Evolutionary conservation across 208 protist genomes (phyloP).

Genomic region (Polymyxa betae): DNA sequence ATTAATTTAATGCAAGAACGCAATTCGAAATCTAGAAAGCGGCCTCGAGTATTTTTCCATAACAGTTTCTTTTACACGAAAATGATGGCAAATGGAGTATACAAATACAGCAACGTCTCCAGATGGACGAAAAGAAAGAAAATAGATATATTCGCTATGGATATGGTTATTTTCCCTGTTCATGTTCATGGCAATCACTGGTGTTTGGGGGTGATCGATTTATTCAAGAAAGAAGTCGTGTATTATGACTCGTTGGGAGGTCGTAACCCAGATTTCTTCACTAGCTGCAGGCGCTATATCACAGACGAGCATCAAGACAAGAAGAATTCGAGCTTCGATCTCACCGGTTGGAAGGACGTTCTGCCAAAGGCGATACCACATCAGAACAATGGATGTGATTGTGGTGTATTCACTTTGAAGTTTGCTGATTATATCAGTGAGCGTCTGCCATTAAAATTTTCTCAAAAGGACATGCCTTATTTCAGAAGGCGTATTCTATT

Average conservation of each 20-base stretch:
- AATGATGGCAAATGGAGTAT: not conserved
- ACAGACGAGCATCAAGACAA: conserved; percentile 22
- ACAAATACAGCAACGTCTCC: not conserved
- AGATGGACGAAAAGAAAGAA: conserved; percentile 26
- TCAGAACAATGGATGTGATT: conserved; percentile 43
- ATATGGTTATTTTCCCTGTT: conserved; percentile 34
- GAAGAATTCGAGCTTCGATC: not conserved
- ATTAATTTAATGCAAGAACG: conserved; percentile 53
- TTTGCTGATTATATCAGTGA: conserved; percentile 39
- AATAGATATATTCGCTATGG: conserved; percentile 25
- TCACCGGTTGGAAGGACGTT: conserved; percentile 23
- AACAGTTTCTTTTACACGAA: conserved; percentile 38
- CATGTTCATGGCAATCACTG: conserved; percentile 25
- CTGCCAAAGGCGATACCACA: not conserved
- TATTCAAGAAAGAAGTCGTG: not conserved
- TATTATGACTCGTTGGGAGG: conserved; percentile 49
- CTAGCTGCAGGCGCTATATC: not conserved
- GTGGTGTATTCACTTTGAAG: conserved; percentile 35
- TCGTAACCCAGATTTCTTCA: conserved; percentile 12
- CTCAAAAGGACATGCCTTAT: conserved; percentile 24
- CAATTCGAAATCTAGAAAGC: not conserved
- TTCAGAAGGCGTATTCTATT: not conserved
- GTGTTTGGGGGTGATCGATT: conserved; percentile 28
- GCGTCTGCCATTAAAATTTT: not conserved
- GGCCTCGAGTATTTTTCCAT: conserved; percentile 5